phyloP scores from a whole-genome alignment of 1,139 yeast genomes.

The Protomyces gravidus region DNA sequence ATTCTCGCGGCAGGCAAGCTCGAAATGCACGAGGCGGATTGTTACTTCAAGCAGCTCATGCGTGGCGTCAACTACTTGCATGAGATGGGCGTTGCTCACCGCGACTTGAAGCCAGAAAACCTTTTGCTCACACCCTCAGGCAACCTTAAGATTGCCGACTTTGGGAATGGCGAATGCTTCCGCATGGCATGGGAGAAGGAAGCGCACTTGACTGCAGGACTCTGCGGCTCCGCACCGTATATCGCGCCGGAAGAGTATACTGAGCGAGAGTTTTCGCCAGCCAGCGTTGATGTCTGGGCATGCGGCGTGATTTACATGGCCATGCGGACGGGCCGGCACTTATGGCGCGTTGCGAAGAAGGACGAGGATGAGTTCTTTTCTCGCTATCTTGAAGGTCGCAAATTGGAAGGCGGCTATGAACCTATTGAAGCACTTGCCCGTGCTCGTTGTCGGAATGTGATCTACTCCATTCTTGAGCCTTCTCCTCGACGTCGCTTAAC shows the following conservation, averaged over 20 bases:
- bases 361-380: slow-evolving; percentile 74
- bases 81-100: slow-evolving; percentile 92
- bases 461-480: slow-evolving; percentile 88
- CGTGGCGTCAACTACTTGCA: slow-evolving; percentile 95
- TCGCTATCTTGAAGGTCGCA: slow-evolving; percentile 68
- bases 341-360: slow-evolving; percentile 78
- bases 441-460: slow-evolving; percentile 79
- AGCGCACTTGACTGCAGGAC: slow-evolving; percentile 74
- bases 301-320: slow-evolving; percentile 97
- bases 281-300: slow-evolving; percentile 94
- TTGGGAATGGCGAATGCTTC: slow-evolving; percentile 94
- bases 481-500: slow-evolving; percentile 78
- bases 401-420: slow-evolving; percentile 77
- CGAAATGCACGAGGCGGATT: slow-evolving; percentile 85
- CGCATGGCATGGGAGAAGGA: slow-evolving; percentile 95
- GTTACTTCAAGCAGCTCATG: slow-evolving; percentile 86
- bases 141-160: slow-evolving; percentile 80
- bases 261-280: slow-evolving; percentile 72
- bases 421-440: slow-evolving; percentile 61
- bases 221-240: slow-evolving; percentile 89
- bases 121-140: slow-evolving; percentile 76
- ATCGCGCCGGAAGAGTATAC: slow-evolving; percentile 94
- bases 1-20: slow-evolving; percentile 79
- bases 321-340: slow-evolving; percentile 91
- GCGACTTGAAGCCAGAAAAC: slow-evolving; percentile 94